Base-by-base conservation (phyloP, 139 green algal genomes). In the Chlorella sp. region DNA sequence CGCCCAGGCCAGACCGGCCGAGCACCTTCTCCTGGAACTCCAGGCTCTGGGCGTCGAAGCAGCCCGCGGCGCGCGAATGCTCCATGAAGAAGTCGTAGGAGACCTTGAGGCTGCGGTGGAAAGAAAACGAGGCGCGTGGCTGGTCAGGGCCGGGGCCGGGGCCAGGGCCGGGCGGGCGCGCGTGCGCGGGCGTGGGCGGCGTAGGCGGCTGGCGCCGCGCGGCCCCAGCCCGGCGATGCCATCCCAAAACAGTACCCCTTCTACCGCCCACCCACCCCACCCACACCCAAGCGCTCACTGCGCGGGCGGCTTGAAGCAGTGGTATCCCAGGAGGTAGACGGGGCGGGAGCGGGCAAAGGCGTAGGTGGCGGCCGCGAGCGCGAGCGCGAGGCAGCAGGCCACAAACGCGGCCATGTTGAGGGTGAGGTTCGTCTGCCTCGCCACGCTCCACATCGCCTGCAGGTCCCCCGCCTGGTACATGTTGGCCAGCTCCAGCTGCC, bases 21-120 rank as follows among this genome's bases (percentile, higher is more conserved):
- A 97, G 72, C 58, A 99, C 95, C 76, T 96, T 97, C 62, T 91
- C 76, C 81, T 99, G 95, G 45, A 99, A 99, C 6, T 91, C 83
- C 35, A 98, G 69, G 31, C 74, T 90, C 67, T 95, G 82, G 3
- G 88, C 74, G 36, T 82, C 91, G 77, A 97, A 98, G n/a, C 1
- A 38, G 5, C 23, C 31, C 8, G 31, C 58, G 1, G 41, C 42
- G 60, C 60, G 69, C 1, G 58, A 79, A 35, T 84, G 73, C 40
- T 79, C 29, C 58, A 76, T 55, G 33, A 90, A 90, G n/a, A 35
- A 77, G 1, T 82, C 74, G 12, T 63, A 70, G 0, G 77, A 64
- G 63, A 89, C 69, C 51, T 87, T 89, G 42, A 90, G 45, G 43
- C 78, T 83, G 67, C 72, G 69, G 3, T 29, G 46, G 31, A 42